Conservation (phyloP, 163 green algal species). For the Trebouxia gelatinosa region DNA sequence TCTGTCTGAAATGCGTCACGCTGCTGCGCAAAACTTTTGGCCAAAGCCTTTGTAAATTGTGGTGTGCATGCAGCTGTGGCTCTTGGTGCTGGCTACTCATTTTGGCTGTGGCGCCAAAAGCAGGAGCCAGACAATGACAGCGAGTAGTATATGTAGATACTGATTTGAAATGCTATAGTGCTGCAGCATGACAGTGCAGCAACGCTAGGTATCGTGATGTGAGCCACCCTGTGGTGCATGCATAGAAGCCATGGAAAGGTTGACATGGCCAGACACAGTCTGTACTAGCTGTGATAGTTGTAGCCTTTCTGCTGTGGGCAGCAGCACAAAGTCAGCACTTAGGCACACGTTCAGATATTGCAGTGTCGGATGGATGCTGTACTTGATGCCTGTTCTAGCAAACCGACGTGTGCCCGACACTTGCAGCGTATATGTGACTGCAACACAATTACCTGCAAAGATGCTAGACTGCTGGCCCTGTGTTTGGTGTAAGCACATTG, state of each 20-base stretch:
- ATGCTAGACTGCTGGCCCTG: too few species aligned
- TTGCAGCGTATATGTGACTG: too few species aligned
- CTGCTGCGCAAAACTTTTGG: not conserved
- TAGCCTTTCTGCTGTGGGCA: too few species aligned
- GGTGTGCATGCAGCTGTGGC: slow-evolving; percentile 16
- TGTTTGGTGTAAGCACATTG: too few species aligned
- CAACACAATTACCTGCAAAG: too few species aligned
- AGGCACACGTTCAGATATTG: too few species aligned
- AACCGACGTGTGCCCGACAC: too few species aligned
- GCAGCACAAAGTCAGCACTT: too few species aligned
- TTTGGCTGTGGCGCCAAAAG: slow-evolving; percentile 27
- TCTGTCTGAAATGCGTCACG: not conserved
- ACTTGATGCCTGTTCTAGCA: too few species aligned
- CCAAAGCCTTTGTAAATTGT: not conserved
- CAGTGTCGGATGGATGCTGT: too few species aligned
- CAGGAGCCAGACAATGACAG: slow-evolving; percentile 20
- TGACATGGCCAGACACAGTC: not conserved
- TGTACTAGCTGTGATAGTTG: not conserved
- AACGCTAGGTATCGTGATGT: not conserved
- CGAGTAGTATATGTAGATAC: not conserved
- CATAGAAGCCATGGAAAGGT: too few species aligned
- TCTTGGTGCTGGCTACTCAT: slow-evolving; percentile 11
- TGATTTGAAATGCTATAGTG: not conserved
- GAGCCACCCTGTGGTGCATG: not conserved
- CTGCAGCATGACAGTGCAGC: not conserved